Evolutionary conservation across 225 moss, liverwort and hornwort genomes (phyloP).

Genomic region (Pseudoscleropodium purum): DNA sequence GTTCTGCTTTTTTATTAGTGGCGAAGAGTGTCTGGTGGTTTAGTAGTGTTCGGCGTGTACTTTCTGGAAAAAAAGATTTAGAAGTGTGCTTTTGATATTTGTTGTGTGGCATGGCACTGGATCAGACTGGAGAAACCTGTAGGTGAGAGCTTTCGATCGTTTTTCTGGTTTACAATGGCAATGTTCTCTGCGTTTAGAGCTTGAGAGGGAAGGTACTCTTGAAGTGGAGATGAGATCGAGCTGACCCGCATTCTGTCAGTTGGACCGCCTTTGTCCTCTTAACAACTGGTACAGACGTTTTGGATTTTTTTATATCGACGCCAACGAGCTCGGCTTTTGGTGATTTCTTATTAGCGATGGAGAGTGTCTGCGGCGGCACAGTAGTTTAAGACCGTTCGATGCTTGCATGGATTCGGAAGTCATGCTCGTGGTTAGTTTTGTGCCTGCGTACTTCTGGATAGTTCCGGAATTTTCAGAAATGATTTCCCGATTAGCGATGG

Average conservation of each 20-base stretch:
- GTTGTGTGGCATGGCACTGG: background rate
- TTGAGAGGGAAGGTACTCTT: background rate
- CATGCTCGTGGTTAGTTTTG: background rate
- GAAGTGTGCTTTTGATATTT: no score
- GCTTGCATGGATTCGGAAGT: background rate
- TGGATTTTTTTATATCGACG: background rate
- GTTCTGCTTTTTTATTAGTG: background rate
- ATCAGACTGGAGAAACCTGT: background rate
- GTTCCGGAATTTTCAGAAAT: background rate
- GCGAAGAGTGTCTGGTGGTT: background rate
- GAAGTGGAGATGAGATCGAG: background rate
- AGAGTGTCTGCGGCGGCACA: background rate
- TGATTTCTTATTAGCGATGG: background rate
- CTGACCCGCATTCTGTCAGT: background rate
- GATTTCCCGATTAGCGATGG: background rate
- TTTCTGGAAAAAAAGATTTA: background rate
- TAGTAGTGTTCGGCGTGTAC: no score
- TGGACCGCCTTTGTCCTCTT: background rate
- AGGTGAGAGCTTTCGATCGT: no score
- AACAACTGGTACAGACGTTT: background rate
- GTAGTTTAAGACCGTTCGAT: no score
- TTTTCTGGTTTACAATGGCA: background rate
- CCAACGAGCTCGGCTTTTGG: background rate
- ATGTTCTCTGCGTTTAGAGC: background rate
- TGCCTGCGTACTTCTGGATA: no score